Conservation (phyloP, 2,329 filamentous ascomycete genomes). For the Colletotrichum tropicale region DNA sequence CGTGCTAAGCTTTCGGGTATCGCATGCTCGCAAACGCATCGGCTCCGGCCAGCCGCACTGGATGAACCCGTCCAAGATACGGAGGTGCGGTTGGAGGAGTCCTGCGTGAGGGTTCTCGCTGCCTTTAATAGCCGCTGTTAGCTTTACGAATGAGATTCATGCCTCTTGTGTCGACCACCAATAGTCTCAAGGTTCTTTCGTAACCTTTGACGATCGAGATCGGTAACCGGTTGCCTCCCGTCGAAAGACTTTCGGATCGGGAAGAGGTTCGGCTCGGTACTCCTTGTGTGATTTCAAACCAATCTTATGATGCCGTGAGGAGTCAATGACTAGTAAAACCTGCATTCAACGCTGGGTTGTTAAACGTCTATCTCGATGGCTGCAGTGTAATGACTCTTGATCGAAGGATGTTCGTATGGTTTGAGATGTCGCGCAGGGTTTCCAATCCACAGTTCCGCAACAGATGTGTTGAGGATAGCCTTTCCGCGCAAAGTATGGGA, state of each 20-base stretch:
- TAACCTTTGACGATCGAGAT: not conserved
- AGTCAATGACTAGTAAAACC: not conserved
- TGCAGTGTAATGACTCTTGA: not conserved
- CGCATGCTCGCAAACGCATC: not conserved
- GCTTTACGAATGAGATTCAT: not conserved
- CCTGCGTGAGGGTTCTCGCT: not conserved
- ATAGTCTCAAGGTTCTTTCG: not conserved
- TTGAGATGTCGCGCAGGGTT: accelerated
- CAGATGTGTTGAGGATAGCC: not conserved
- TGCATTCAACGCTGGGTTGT: not conserved
- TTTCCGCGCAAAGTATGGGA: accelerated
- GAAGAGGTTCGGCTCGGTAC: not conserved
- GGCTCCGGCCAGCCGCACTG: not conserved
- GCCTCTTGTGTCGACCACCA: not conserved
- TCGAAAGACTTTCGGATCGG: not conserved
- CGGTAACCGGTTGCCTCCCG: not conserved
- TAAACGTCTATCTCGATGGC: not conserved
- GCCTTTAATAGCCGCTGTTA: not conserved
- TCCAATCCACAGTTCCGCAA: not conserved
- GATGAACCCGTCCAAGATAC: not conserved
- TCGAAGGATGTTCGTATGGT: not conserved
- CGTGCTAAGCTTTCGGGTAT: not conserved
- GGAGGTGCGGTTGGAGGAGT: not conserved
- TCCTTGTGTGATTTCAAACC: not conserved
- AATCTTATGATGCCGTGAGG: not conserved